Conservation (phyloP, 768 basidiomycete species). For the Naganishia vishniacii region DNA sequence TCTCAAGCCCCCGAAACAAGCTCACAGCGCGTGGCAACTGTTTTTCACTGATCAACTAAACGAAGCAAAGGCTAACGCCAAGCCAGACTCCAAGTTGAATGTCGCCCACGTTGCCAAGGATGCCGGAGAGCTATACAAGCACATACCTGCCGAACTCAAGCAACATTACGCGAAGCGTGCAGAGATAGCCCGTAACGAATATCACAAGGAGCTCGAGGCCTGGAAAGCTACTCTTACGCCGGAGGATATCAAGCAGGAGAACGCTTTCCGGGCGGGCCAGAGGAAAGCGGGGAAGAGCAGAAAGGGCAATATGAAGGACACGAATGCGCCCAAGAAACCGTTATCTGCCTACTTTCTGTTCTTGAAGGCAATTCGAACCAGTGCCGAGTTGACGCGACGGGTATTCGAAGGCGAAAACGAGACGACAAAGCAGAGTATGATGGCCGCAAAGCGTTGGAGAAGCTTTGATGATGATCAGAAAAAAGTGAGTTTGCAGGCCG, state of each 20-base stretch:
- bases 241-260: slow-evolving; percentile 91
- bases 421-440: slow-evolving; percentile 88
- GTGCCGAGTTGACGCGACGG: slow-evolving; percentile 64
- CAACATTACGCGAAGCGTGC: slow-evolving; percentile 79
- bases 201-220: slow-evolving; percentile 71
- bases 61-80: slow-evolving; percentile 48
- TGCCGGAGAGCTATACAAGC: slow-evolving; percentile 82
- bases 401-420: slow-evolving; percentile 87
- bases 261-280: slow-evolving; percentile 81
- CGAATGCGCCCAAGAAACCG: slow-evolving; percentile 93
- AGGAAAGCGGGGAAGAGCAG: slow-evolving; percentile 87
- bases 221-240: slow-evolving; percentile 87
- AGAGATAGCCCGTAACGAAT: slow-evolving; percentile 73
- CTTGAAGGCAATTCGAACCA: slow-evolving; percentile 78
- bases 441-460: slow-evolving; percentile 89
- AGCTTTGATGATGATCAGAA: slow-evolving; percentile 88
- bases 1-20: slow-evolving; percentile 80
- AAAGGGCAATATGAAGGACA: slow-evolving; percentile 92
- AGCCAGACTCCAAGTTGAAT: slow-evolving; percentile 66
- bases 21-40: slow-evolving; percentile 91
- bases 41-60: slow-evolving; percentile 96
- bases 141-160: slow-evolving; percentile 70
- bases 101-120: slow-evolving; percentile 93
- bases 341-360: slow-evolving; percentile 93
- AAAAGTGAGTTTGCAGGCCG: slow-evolving; percentile 58